A percentile compares a stretch with the other conserved stretches of the same genome.
These are phyloP conservation scores for Niveomyces coronatus DNA, from an alignment of 2,329 filamentous ascomycete species.

Conservation along the genomic window DNA sequence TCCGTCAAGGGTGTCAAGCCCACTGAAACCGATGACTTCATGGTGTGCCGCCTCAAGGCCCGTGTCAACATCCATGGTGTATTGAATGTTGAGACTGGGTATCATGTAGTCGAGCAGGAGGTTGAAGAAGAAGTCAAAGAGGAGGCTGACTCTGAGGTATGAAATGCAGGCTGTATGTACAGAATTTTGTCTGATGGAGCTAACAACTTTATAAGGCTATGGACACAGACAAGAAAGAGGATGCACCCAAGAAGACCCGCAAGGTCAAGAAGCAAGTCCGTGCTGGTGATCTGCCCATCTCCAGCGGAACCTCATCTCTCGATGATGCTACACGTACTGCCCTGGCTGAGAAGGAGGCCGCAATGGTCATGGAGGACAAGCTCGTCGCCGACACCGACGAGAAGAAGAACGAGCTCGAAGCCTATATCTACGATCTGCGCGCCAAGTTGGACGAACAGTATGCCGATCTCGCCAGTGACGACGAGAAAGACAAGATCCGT, in stretches of 20 bases:
- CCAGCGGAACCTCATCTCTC: constrained; percentile 70
- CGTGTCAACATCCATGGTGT: constrained; percentile 94
- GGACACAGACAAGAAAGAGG: constrained; percentile 67
- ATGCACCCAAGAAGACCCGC: constrained; percentile 73
- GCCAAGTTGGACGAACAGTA: constrained; percentile 93
- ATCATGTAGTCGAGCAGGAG: constrained; percentile 97
- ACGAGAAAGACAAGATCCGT: constrained; percentile 82
- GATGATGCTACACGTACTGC: constrained; percentile 56
- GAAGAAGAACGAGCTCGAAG: constrained; percentile 99
- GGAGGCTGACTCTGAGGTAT: constrained; percentile 59
- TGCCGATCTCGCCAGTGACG: constrained; percentile 76
- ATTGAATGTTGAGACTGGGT: constrained; percentile 90
- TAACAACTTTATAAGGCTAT: constrained; percentile 52
- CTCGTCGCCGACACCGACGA: constrained; percentile 95
- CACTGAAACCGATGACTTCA: constrained; percentile 89
- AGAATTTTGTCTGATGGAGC: constrained; percentile 12
- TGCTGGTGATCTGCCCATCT: constrained; percentile 89
- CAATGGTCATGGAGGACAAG: constrained; percentile 98
- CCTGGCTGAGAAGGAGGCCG: constrained; percentile 70
- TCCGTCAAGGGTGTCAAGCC: constrained; percentile 96
- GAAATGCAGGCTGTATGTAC: constrained; percentile 26
- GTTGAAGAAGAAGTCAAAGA: constrained; percentile 87
- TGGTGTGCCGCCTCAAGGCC: constrained; percentile 99
- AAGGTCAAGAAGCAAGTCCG: constrained; percentile 99
- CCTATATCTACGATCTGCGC: constrained; percentile 92